Evolutionary conservation across 1,284 basidiomycete species (phyloP).

Genomic region (Pseudozyma pruni): DNA sequence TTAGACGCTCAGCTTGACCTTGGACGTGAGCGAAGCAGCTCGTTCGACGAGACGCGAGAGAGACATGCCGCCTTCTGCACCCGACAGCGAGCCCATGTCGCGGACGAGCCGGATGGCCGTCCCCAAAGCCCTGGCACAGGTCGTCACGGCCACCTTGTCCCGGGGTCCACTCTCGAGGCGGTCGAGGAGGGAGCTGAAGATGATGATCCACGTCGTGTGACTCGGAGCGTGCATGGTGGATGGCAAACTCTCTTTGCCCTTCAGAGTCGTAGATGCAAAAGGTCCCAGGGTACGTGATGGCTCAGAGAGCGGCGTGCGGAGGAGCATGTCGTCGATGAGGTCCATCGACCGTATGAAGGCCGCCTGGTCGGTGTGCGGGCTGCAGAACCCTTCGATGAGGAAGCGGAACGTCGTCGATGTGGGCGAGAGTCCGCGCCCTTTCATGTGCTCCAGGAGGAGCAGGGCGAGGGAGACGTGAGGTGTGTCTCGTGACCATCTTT

Average conservation of each 20-base stretch:
- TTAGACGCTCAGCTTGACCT: constrained; percentile 3
- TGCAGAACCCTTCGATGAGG: constrained; percentile 38
- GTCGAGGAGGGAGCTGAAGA: constrained; percentile 37
- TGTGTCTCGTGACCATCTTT: constrained; percentile 6
- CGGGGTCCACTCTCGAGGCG: constrained; percentile 28
- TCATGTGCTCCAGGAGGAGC: constrained; percentile 50
- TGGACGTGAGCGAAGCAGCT: constrained; percentile 22
- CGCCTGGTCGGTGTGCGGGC: constrained; percentile 20
- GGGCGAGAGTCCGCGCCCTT: constrained; percentile 19
- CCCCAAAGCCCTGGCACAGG: constrained; percentile 12
- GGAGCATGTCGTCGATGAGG: constrained; percentile 42
- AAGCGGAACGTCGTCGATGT: constrained; percentile 28
- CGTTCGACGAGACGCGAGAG: constrained; percentile 23
- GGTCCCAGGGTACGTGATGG: constrained; percentile 22
- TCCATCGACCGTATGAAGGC: constrained; percentile 40
- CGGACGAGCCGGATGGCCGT: constrained; percentile 31
- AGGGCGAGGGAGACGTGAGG: constrained; percentile 42
- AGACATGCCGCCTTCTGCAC: constrained; percentile 32
- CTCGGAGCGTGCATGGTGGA: constrained; percentile 9
- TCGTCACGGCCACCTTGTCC: constrained; percentile 2
- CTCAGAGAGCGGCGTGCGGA: constrained; percentile 4
- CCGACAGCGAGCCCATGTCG: constrained; percentile 24
- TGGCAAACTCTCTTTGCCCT: constrained; percentile 1
- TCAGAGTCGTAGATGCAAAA: constrained; percentile 13
- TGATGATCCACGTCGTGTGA: constrained; percentile 27